Evolutionary conservation across 176 grass and related monocot genomes (phyloP).

Genomic region (Oryza australiensis): DNA sequence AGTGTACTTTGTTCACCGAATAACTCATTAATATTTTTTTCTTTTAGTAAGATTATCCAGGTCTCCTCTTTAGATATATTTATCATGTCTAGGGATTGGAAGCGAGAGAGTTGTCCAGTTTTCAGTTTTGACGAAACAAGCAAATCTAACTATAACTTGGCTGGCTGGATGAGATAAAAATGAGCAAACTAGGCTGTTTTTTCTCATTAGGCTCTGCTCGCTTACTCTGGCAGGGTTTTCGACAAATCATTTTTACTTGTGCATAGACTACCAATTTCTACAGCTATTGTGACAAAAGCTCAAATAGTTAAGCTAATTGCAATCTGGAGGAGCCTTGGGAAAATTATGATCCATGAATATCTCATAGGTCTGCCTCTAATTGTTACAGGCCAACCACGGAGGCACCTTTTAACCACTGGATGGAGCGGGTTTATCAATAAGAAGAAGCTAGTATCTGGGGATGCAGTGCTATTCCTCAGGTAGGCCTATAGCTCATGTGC

Average conservation of each 20-base stretch:
- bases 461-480: conserved; percentile 87
- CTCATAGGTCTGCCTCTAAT: conserved; percentile 29
- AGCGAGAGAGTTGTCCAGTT: neutral
- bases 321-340: neutral
- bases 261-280: neutral
- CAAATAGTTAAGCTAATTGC: neutral
- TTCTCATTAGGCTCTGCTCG: neutral
- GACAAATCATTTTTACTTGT: neutral
- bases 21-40: neutral
- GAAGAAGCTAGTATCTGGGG: conserved; percentile 81
- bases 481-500: conserved; percentile 36
- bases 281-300: neutral
- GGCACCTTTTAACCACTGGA: conserved; percentile 84
- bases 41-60: neutral
- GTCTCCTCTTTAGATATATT: neutral
- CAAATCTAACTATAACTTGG: neutral
- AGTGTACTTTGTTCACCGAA: neutral
- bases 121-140: neutral
- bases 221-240: neutral
- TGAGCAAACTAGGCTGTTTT: neutral
- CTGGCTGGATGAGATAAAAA: neutral
- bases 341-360: conserved; percentile 7
- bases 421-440: conserved; percentile 90
- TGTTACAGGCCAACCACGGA: conserved; percentile 80
- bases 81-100: neutral